These are phyloP conservation scores for Oryza glumipatula DNA, from an alignment of 176 grass and related monocot genomes.

Conservation along the genomic window DNA sequence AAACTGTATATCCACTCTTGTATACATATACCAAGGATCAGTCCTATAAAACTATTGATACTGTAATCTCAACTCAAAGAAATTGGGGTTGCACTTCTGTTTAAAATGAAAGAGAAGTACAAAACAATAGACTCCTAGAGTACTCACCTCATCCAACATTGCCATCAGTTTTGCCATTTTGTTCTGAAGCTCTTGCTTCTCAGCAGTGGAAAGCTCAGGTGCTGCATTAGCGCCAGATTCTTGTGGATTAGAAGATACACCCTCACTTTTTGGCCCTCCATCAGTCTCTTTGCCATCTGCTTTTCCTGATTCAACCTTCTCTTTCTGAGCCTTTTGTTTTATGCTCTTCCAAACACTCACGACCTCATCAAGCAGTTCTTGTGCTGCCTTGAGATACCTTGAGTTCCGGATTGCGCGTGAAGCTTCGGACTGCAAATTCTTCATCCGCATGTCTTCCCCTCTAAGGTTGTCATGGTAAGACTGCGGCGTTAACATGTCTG, in stretches of 20 bases:
- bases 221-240: constrained; percentile 52
- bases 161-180: constrained; percentile 88
- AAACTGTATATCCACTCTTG: constrained; percentile 5
- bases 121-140: neutral
- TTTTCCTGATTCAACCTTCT: constrained; percentile 43
- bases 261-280: constrained; percentile 67
- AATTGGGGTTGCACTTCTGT: neutral
- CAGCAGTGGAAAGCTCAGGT: constrained; percentile 79
- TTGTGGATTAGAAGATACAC: constrained; percentile 54
- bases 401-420: constrained; percentile 65
- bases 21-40: neutral
- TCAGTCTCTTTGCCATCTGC: constrained; percentile 63
- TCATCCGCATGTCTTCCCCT: constrained; percentile 53
- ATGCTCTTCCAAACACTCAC: constrained; percentile 84
- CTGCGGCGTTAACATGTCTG: constrained; percentile 50
- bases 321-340: constrained; percentile 78
- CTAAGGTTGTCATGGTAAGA: constrained; percentile 68
- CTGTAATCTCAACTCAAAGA: neutral
- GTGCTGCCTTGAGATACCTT: constrained; percentile 85
- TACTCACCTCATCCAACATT: constrained; percentile 93
- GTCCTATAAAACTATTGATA: neutral
- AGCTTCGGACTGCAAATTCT: constrained; percentile 63
- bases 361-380: constrained; percentile 88
- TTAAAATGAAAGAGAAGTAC: constrained; percentile 13
- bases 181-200: constrained; percentile 98